These are phyloP conservation scores for Magnusiomyces ingens DNA, from an alignment of 1,139 yeast genomes.

Conservation along the genomic window DNA sequence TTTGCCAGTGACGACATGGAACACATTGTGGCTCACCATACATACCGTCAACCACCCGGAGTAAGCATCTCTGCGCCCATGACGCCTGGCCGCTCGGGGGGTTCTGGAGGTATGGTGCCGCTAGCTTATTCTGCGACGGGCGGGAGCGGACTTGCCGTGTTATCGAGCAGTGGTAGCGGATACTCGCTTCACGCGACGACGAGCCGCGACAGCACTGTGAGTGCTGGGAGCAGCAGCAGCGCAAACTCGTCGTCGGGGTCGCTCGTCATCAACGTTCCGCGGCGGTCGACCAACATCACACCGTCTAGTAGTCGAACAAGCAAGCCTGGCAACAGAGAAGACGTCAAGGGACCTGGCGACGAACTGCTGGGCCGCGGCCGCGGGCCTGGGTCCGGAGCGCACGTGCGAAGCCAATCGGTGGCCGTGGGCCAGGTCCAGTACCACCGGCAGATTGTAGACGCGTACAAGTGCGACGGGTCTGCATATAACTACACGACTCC, in stretches of 20 bases:
- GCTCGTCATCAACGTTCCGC: neutral
- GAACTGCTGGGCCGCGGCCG: neutral
- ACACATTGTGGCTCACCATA: slow-evolving; percentile 4
- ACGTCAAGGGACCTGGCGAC: too few relatives aligned
- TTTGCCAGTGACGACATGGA: slow-evolving; percentile 4
- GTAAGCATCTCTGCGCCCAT: neutral
- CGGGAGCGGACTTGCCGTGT: too few relatives aligned
- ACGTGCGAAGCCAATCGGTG: slow-evolving; percentile 1
- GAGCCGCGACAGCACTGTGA: neutral
- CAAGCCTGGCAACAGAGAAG: too few relatives aligned
- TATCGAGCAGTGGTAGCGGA: neutral
- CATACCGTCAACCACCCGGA: neutral
- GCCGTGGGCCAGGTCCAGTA: slow-evolving; percentile 5
- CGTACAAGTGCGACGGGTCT: neutral
- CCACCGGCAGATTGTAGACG: slow-evolving; percentile 1
- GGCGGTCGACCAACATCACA: neutral
- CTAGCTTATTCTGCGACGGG: neutral
- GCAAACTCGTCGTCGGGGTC: neutral
- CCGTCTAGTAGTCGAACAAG: too few relatives aligned
- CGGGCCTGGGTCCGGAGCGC: neutral
- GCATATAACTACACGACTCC: neutral
- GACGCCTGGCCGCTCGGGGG: neutral
- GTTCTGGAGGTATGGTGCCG: neutral
- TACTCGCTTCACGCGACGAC: neutral
- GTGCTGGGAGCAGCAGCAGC: neutral